Evolutionary conservation across 2,329 filamentous ascomycete genomes (phyloP), one percentile per base, ranked within the genome.

Genomic region (Colletotrichum sp.): DNA sequence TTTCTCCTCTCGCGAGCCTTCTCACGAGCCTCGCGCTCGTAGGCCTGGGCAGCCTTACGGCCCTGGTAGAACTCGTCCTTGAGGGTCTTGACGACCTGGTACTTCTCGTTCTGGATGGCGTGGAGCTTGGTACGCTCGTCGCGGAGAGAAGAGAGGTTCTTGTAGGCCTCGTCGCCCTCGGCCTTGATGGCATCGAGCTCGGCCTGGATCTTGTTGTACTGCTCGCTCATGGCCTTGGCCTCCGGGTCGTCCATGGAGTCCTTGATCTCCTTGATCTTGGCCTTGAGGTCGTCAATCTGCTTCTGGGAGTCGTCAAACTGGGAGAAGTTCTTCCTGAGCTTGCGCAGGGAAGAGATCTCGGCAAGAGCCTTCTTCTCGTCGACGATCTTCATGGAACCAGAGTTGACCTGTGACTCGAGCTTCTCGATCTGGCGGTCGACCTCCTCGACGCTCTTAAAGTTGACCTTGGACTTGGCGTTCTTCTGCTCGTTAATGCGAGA

Each of bases 361-460:
- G 91, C 88, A 24, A 99, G 90, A 10, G 95, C 93, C 91, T 98
- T 99, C 90, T 95, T 98, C 92, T 99, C 97, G 81, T 99, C 97
- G 13, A 99, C 97, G 68, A 99, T 89, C 88, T 96, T 98, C 94
- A 99, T 96, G 84, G 91, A 94, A 79, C 96, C 96, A 44, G 93
- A 91, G 85, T 98, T 95, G 80, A 99, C 96, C 84, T 96, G 92
- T 86, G 93, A 93, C 79, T 98, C 95, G 70, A 98, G 92, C 69
- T 90, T 89, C 76, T 92, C 90, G 81, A 99, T 97, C 86, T 97
- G 92, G 78, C 90, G 90, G 85, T 99, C 95, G 79, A 99, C 88
- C 78, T 99, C 97, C 74, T 98, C 96, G 71, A 92, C 91, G 80
- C 89, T 95, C 91, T 97, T 98, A 92, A 94, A 99, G 69, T 92